Evolutionary conservation across 768 basidiomycete genomes (phyloP), one percentile per base, ranked within the genome.

Genomic region (Pleurotus sapidus): DNA sequence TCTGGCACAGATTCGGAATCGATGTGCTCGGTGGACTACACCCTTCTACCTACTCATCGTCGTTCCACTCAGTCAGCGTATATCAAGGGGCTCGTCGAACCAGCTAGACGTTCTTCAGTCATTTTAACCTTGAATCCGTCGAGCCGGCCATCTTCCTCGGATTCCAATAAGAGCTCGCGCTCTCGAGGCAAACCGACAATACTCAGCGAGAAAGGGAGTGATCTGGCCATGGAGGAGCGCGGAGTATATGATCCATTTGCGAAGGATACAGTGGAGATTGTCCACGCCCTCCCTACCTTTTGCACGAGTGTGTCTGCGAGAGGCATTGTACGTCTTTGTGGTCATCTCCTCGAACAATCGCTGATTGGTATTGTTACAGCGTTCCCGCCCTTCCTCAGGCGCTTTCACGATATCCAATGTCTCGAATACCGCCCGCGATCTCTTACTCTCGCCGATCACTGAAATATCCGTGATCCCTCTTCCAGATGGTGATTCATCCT

Each of bases 361-460:
- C 42, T 20, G 20, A 45, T 5, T 25, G 24, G 37, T 15, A 17
- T 42, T 20, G 51, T 30, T 7, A 27, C 27, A 34, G 30, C 30
- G 30, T 12, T 54, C 51, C 7, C 51, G 51, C 6, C 51, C 51
- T 12, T 23, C 38, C 1, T 54, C 51, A 27, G 39, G 38, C 34
- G 51, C 51, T 12, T 54, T 40, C 51, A 54, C 51, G 15, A 50
- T 50, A n/a, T 50, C 49, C n/a, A 37, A 37, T 7, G 51, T 54
- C 39, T 54, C 51, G 15, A 54, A 54, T 8, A 42, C 51, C 7
- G 39, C 51, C 1, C 20, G 51, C 17, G 51, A 54, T 12, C 14
- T 54, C 12, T 24, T 54, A 14, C 38, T 45, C 20, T 45, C 42
- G 42, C 42, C 42, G 3, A 45, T 45, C 6, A 45, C 51, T 17